A percentile compares a stretch with the other conserved stretches of the same genome.
Conservation (phyloP, 2,329 filamentous ascomycete species). For the Bipolaris cookei region DNA sequence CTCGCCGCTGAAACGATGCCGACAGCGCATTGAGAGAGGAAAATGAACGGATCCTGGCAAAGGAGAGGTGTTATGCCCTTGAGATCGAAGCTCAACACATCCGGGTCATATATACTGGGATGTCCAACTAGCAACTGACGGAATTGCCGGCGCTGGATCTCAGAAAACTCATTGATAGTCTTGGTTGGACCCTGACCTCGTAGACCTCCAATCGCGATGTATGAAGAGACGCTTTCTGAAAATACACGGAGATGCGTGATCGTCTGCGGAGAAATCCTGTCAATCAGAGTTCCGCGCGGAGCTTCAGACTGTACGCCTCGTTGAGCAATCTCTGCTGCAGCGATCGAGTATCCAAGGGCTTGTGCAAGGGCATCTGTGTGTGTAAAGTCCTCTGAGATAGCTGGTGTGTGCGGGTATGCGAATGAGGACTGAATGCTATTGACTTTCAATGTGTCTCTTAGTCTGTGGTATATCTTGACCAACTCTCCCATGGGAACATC, state of each 20-base stretch:
- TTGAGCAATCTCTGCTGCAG: slow-evolving; percentile 88
- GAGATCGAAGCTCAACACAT: slow-evolving; percentile 51
- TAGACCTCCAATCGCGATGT: slow-evolving; percentile 76
- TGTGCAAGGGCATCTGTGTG: slow-evolving; percentile 66
- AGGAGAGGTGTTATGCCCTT: slow-evolving; percentile 63
- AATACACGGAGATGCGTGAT: slow-evolving; percentile 88
- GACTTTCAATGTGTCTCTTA: slow-evolving; percentile 61
- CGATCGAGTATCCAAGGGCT: slow-evolving; percentile 82
- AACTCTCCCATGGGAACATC: slow-evolving; percentile 54
- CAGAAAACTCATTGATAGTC: slow-evolving; percentile 70
- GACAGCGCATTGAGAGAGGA: slow-evolving; percentile 79
- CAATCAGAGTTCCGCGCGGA: slow-evolving; percentile 73
- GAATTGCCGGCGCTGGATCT: slow-evolving; percentile 73
- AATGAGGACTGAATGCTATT: slow-evolving; percentile 60
- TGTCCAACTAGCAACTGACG: slow-evolving; percentile 73
- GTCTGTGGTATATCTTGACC: slow-evolving; percentile 61
- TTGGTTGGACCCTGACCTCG: slow-evolving; percentile 65
- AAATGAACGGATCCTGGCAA: slow-evolving; percentile 74
- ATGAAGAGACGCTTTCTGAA: slow-evolving; percentile 86
- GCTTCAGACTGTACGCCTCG: slow-evolving; percentile 78
- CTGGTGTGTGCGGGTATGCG: slow-evolving; percentile 50
- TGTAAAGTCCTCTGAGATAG: slow-evolving; percentile 55
- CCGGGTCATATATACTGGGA: slow-evolving; percentile 49
- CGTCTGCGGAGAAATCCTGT: slow-evolving; percentile 81
- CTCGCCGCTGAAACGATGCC: slow-evolving; percentile 71